A percentile compares a stretch with the other conserved stretches of the same genome.
phyloP scores from a whole-genome alignment of 1,284 basidiomycete species.

The Wolfiporia cocos region DNA sequence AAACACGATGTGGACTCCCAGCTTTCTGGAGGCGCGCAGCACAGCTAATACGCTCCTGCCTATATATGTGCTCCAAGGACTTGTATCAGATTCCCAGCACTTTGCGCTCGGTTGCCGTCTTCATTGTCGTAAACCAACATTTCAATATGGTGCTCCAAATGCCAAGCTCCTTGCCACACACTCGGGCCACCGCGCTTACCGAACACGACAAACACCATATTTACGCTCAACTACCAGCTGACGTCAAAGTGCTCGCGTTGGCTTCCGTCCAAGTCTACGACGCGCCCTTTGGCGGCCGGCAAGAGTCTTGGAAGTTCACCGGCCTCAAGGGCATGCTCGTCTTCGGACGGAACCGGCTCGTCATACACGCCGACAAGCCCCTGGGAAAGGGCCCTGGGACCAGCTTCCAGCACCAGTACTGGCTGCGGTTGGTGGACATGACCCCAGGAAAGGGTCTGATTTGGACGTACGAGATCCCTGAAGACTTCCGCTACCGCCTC shows the following conservation, averaged over 20 bases:
- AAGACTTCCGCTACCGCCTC: constrained; percentile 74
- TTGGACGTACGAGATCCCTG: constrained; percentile 86
- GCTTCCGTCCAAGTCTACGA: constrained; percentile 45
- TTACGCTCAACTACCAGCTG: constrained; percentile 21
- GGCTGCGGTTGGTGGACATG: constrained; percentile 73
- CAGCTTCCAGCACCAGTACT: constrained; percentile 30
- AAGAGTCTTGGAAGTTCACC: constrained; percentile 62
- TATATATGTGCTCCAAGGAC: no score
- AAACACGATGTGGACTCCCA: no score
- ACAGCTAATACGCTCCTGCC: no score
- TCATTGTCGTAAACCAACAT: no score
- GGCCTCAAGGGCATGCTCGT: constrained; percentile 68
- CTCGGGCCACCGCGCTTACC: no score
- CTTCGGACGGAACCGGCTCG: constrained; percentile 59
- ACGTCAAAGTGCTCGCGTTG: constrained; percentile 21
- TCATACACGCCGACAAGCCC: constrained; percentile 20
- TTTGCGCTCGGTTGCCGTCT: no score
- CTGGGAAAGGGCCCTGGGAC: constrained; percentile 10
- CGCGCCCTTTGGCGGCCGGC: constrained; percentile 39
- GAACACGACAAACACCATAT: no score
- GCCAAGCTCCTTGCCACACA: no score
- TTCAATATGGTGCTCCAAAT: no score
- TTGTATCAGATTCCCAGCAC: no score
- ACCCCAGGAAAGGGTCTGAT: constrained; percentile 65
- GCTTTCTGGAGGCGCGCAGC: no score